These are phyloP conservation scores for Hyaloperonospora brassicae DNA, from an alignment of 352 stramenopile species.

Conservation along the genomic window DNA sequence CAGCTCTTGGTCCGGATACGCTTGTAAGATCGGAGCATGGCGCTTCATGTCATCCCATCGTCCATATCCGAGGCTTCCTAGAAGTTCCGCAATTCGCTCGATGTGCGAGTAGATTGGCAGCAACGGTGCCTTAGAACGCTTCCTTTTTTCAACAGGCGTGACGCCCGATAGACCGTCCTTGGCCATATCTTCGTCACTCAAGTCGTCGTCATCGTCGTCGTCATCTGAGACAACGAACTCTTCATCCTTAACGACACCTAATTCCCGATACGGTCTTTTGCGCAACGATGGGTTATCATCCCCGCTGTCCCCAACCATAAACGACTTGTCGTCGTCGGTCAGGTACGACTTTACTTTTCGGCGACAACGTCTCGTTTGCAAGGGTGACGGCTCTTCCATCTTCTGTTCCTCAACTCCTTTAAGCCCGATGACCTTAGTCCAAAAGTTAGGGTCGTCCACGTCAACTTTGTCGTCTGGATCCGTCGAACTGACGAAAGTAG, in stretches of 20 bases:
- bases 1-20: conserved; percentile 41
- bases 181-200: conserved; percentile 35
- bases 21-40: conserved; percentile 20
- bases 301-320: conserved; percentile 39
- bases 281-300: conserved; percentile 27
- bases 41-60: conserved; percentile 70
- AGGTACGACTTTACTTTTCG: conserved; percentile 71
- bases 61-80: conserved; percentile 72
- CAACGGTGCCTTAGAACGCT: conserved; percentile 22
- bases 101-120: conserved; percentile 34
- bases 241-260: conserved; percentile 37
- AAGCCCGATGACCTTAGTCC: conserved; percentile 89
- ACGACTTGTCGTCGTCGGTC: conserved; percentile 31
- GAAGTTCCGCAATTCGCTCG: conserved; percentile 37
- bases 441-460: conserved; percentile 91
- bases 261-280: conserved; percentile 22
- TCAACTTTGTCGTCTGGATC: conserved; percentile 85
- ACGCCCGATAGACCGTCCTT: conserved; percentile 35
- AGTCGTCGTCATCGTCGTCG: conserved; percentile 45
- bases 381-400: conserved; percentile 50
- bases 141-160: conserved; percentile 22
- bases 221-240: conserved; percentile 71
- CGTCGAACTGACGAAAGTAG: conserved; percentile 85
- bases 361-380: conserved; percentile 66
- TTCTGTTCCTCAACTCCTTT: conserved; percentile 63